Base-by-base conservation (phyloP, 306 rosid genomes). In the Dryas alaskensis region DNA sequence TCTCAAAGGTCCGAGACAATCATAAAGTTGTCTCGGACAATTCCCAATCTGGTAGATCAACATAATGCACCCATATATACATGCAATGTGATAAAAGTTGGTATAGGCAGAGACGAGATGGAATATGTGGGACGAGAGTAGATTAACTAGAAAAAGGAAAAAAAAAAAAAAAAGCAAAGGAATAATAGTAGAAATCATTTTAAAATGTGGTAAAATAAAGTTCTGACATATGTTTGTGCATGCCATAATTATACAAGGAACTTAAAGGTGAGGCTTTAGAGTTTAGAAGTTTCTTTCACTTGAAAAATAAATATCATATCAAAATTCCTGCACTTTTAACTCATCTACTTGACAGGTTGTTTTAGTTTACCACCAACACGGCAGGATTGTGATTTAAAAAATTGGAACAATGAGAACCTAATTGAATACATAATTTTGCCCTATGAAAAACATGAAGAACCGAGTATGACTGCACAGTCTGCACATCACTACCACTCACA, bases 341-440 rank as follows among this genome's bases (percentile, higher is more conserved):
- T 71, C 62, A 68, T 74, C 81, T 47, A 73, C 71, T 72, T 17
- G 67, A 71, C 79, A 68, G 73, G 80, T 67, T 55, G 70, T 81
- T 82, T 80, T 64, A 61, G 65, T 78, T 83, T 75, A 77, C 84
- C 69, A 60, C 61, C 73, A 67, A 70, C 80, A 70, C 70, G 66
- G 70, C 65, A 77, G 75, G 73, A 79, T 78, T 67, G 81, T 70
- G 82, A 82, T 80, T 53, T 81, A 76, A 83, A 86, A 87, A 89
- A 76, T 70, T 81, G 80, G 82, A 86, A 83, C 78, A 85, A 70
- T 67, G 76, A 76, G 77, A 79, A 73, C 86, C 97, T 84, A 83
- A 75, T 74, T 72, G 79, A 85, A 65, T 81, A 80, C 87, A 78
- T 65, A 79, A 60, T 77, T 43, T 67, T 72, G 52, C 73, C 79